These are phyloP conservation scores for Plenodomus lindquistii DNA, from an alignment of 2,329 filamentous ascomycete genomes.

Conservation along the genomic window DNA sequence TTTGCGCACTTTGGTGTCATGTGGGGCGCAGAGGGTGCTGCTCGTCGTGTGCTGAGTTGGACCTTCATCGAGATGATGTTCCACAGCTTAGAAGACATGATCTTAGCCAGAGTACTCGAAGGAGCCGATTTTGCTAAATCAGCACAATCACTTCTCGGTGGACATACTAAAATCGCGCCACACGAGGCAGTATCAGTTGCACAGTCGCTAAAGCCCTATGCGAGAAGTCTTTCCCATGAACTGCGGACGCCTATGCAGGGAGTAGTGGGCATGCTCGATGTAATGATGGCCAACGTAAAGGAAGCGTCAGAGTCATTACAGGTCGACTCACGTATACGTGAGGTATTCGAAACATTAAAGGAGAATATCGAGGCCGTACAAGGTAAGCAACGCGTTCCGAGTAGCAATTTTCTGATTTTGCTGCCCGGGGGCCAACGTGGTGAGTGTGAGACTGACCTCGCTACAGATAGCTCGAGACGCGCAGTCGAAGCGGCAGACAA, in stretches of 20 bases:
- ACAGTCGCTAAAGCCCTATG: constrained; percentile 71
- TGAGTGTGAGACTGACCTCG: constrained; percentile 9
- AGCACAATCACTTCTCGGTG: constrained; percentile 21
- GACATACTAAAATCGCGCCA: constrained; percentile 53
- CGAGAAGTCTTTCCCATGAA: constrained; percentile 73
- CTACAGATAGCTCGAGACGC: constrained; percentile 67
- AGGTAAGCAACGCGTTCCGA: constrained; percentile 46
- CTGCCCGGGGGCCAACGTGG: background rate
- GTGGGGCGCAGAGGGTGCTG: constrained; percentile 67
- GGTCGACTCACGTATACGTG: constrained; percentile 54
- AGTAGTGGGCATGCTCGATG: constrained; percentile 74
- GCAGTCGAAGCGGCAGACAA: constrained; percentile 76
- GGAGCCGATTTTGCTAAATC: constrained; percentile 51
- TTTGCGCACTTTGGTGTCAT: constrained; percentile 73
- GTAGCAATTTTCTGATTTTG: background rate
- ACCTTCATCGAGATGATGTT: constrained; percentile 68
- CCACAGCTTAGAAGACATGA: constrained; percentile 69
- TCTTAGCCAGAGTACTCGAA: constrained; percentile 61
- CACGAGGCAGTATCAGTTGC: constrained; percentile 61
- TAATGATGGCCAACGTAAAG: constrained; percentile 73
- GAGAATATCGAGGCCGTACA: constrained; percentile 73
- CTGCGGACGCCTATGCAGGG: constrained; percentile 75
- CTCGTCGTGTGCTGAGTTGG: constrained; percentile 63
- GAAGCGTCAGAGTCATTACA: constrained; percentile 65
- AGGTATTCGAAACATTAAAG: constrained; percentile 65